A percentile compares a stretch with the other conserved stretches of the same genome.
Evolutionary conservation across 2,329 filamentous ascomycete species (phyloP).

Genomic region (Penicillium sp.): DNA sequence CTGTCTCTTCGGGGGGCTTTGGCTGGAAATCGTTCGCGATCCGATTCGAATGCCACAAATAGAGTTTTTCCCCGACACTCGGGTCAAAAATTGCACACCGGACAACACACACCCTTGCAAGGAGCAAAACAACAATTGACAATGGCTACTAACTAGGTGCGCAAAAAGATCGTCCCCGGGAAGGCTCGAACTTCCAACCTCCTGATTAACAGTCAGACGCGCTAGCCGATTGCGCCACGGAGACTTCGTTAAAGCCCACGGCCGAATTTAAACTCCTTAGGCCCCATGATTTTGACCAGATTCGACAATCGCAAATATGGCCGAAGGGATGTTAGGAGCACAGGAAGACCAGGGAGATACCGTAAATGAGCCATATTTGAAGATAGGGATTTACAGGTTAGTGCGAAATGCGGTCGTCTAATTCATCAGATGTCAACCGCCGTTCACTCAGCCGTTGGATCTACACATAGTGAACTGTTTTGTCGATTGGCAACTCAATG

Average conservation of each 20-base stretch:
- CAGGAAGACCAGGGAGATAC: too few relatives aligned
- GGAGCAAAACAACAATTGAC: not conserved
- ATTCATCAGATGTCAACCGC: too few relatives aligned
- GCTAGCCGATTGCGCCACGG: slow-evolving; percentile 37
- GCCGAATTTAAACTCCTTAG: not conserved
- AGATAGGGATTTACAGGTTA: too few relatives aligned
- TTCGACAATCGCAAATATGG: not conserved
- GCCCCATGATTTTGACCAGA: not conserved
- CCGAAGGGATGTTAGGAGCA: too few relatives aligned
- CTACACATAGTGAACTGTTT: too few relatives aligned
- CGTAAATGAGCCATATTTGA: too few relatives aligned
- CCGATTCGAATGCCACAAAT: not conserved
- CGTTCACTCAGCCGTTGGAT: too few relatives aligned
- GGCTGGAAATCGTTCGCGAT: too few relatives aligned
- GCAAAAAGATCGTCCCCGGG: slow-evolving; percentile 31
- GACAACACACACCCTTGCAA: too few relatives aligned
- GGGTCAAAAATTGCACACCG: not conserved
- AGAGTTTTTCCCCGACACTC: not conserved
- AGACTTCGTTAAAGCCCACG: slow-evolving; percentile 12
- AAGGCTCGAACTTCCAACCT: slow-evolving; percentile 44
- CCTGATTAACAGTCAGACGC: slow-evolving; percentile 38
- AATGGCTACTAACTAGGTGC: not conserved
- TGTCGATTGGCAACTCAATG: too few relatives aligned
- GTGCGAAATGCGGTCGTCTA: too few relatives aligned
- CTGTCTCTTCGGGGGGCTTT: too few relatives aligned